Conservation (phyloP, 192 early-diverging fungal species). For the Podila epicladia region DNA sequence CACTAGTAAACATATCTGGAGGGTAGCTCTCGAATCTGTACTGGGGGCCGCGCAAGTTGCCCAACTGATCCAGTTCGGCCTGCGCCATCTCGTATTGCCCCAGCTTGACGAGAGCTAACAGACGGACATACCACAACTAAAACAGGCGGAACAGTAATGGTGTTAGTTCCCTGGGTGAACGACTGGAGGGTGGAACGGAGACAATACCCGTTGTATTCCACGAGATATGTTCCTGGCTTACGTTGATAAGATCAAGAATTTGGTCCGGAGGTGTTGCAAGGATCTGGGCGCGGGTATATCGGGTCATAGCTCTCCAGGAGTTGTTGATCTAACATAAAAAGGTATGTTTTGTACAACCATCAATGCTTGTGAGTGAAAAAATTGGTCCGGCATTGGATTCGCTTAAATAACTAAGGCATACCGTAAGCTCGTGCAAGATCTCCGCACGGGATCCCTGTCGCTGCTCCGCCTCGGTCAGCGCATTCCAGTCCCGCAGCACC, state of each 20-base stretch:
- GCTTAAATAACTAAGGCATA: background rate
- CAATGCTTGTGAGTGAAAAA: background rate
- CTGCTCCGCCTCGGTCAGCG: constrained; percentile 43
- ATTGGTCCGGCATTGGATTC: background rate
- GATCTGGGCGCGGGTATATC: constrained; percentile 56
- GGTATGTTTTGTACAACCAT: background rate
- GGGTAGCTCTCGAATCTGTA: constrained; percentile 56
- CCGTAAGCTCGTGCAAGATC: constrained; percentile 49
- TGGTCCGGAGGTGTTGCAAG: constrained; percentile 46
- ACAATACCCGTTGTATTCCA: background rate
- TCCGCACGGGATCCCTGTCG: constrained; percentile 40
- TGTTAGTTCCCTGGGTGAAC: background rate
- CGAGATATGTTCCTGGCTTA: constrained; percentile 13
- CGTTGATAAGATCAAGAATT: constrained; percentile 54
- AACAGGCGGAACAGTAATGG: background rate
- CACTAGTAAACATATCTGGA: constrained; percentile 8
- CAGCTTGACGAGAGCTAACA: constrained; percentile 57
- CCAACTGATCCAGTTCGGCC: constrained; percentile 61
- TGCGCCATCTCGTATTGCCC: constrained; percentile 60
- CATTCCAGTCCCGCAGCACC: constrained; percentile 49
- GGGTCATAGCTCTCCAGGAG: constrained; percentile 58
- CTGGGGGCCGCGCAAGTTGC: constrained; percentile 55
- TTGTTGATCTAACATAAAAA: constrained; percentile 51
- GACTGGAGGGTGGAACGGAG: background rate
- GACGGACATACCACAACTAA: constrained; percentile 62